Evolutionary conservation across 805 yeast species (phyloP).

Genomic region (Maudiozyma bulderi): DNA sequence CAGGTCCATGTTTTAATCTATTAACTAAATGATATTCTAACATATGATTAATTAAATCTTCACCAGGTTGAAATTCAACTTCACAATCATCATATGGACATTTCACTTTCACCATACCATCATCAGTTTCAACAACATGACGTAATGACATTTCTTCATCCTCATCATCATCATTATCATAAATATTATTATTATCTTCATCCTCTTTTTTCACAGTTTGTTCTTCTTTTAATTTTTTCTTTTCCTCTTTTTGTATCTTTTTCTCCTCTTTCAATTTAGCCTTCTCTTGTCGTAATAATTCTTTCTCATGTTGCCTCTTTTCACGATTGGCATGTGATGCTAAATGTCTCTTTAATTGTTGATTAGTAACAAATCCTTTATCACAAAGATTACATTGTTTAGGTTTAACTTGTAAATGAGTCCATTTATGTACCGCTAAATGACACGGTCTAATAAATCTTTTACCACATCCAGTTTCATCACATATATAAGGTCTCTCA

Average conservation of each 20-base stretch:
- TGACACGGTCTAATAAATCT: conserved; percentile 70
- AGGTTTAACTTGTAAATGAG: conserved; percentile 52
- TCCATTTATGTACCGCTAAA: conserved; percentile 63
- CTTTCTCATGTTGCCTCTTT: conserved; percentile 5
- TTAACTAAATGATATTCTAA: conserved; percentile 13
- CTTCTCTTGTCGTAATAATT: neutral
- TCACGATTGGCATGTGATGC: conserved; percentile 40
- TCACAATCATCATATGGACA: conserved; percentile 15
- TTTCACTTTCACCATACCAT: neutral
- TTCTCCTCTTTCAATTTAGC: neutral
- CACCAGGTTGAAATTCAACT: conserved; percentile 2
- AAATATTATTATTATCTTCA: neutral
- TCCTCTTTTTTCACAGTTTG: neutral
- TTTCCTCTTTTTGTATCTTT: neutral
- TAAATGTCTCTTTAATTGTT: conserved; percentile 52
- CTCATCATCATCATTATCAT: neutral
- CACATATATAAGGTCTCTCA: conserved; percentile 69
- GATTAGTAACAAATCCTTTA: conserved; percentile 51
- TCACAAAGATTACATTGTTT: conserved; percentile 46
- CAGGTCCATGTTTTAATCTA: conserved; percentile 4
- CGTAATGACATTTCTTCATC: neutral
- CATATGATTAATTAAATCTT: conserved; percentile 13
- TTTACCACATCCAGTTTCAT: conserved; percentile 45
- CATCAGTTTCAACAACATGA: neutral
- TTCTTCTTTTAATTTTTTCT: neutral